These are phyloP conservation scores for Pythium insidiosum DNA, from an alignment of 352 stramenopile species.

Conservation along the genomic window DNA sequence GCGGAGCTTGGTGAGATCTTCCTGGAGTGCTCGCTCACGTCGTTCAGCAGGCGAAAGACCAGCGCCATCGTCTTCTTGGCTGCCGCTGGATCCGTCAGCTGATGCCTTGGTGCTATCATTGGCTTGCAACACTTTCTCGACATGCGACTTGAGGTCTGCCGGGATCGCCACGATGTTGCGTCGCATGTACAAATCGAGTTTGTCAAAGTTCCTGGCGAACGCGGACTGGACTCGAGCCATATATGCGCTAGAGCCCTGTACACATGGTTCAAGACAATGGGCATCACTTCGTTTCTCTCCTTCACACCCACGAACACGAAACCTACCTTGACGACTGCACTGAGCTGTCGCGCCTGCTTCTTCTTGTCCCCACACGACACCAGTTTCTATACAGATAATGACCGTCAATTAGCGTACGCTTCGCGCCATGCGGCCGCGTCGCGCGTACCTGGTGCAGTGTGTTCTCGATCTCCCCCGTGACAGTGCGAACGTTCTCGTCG, in stretches of 20 bases:
- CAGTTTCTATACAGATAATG: constrained; percentile 6
- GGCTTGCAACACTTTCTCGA: constrained; percentile 31
- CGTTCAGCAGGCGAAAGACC: constrained; percentile 33
- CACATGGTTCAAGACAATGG: too few species aligned
- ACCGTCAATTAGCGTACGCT: background rate
- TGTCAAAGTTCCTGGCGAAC: constrained; percentile 83
- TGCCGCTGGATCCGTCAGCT: background rate
- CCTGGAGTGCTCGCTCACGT: constrained; percentile 26
- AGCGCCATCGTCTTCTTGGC: constrained; percentile 10
- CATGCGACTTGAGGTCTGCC: constrained; percentile 26
- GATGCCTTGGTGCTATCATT: background rate
- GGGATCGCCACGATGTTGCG: constrained; percentile 70
- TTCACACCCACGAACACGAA: background rate
- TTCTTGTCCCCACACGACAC: constrained; percentile 46
- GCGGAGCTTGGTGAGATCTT: constrained; percentile 29
- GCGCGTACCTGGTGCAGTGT: constrained; percentile 51
- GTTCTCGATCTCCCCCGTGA: constrained; percentile 62
- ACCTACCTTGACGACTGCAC: constrained; percentile 46
- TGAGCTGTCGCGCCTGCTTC: constrained; percentile 52
- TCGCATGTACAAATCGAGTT: constrained; percentile 72
- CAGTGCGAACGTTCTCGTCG: constrained; percentile 35
- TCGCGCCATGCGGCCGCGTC: too few species aligned
- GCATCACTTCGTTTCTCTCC: background rate
- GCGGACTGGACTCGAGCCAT: constrained; percentile 45
- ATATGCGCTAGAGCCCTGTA: constrained; percentile 46